Percentiles rank a stretch among this genome's conserved stretches.
Conservation (phyloP, 441 rosid species). For the Erodium texanum region DNA sequence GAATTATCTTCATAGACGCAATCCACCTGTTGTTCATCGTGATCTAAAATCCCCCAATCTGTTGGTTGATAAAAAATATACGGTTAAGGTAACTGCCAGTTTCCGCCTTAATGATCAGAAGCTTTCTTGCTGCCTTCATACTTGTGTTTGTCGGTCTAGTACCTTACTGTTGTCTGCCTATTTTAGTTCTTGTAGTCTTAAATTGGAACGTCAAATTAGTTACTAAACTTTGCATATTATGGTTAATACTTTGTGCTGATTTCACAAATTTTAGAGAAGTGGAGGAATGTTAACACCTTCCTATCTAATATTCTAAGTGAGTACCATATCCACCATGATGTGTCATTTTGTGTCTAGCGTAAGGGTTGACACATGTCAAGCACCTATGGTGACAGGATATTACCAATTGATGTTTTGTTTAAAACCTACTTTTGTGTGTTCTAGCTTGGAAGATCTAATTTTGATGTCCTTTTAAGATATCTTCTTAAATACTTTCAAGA, state of each 20-base stretch:
- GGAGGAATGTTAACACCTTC: not conserved
- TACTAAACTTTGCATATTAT: too few relatives aligned
- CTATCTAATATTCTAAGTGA: not conserved
- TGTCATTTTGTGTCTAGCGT: not conserved
- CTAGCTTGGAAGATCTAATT: not conserved
- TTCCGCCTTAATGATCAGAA: not conserved
- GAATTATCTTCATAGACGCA: slow-evolving; percentile 93
- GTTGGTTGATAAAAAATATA: slow-evolving; percentile 89
- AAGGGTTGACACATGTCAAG: not conserved
- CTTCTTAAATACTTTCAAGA: slow-evolving; percentile 9
- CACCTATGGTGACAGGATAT: not conserved
- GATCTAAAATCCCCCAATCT: slow-evolving; percentile 97
- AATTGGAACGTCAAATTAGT: not conserved
- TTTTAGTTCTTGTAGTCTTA: not conserved
- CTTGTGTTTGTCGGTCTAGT: not conserved
- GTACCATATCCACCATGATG: not conserved
- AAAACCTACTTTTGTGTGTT: not conserved
- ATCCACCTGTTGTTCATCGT: slow-evolving; percentile 96
- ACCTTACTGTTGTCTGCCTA: not conserved
- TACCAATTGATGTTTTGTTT: not conserved
- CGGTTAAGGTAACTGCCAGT: slow-evolving; percentile 56
- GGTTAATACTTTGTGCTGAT: not conserved
- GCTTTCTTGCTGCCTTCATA: not conserved
- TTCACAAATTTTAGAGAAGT: not conserved
- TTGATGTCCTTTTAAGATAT: not conserved